Evolutionary conservation across 495 filamentous ascomycete species (phyloP).

Genomic region (Lichina pygmaea): DNA sequence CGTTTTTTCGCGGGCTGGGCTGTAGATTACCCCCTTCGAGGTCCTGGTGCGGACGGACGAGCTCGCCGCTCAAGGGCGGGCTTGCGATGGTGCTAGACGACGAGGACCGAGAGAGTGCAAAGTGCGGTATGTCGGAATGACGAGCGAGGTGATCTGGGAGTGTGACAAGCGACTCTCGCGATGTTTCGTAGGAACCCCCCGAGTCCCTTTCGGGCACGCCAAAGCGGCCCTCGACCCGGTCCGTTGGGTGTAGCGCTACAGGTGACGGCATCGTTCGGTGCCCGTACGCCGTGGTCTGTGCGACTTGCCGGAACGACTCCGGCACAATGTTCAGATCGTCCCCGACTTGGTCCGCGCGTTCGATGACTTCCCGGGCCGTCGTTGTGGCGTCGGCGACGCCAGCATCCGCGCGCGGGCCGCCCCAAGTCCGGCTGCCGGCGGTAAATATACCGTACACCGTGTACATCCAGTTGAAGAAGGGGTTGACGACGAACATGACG

Average conservation of each 20-base stretch:
- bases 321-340: constrained; percentile 85
- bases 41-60: too few relatives aligned
- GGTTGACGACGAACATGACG: constrained; percentile 84
- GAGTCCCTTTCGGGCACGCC: constrained; percentile 29
- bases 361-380: constrained; percentile 60
- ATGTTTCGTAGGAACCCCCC: constrained; percentile 34
- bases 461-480: constrained; percentile 97
- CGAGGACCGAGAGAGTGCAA: constrained; percentile 8
- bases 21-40: too few relatives aligned
- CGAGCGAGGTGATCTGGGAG: constrained; percentile 15
- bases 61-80: too few relatives aligned
- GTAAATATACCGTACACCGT: constrained; percentile 80
- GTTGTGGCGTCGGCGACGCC: constrained; percentile 55
- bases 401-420: constrained; percentile 80
- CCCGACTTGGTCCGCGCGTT: constrained; percentile 47
- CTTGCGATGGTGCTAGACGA: too few relatives aligned
- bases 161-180: constrained; percentile 30
- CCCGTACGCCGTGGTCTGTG: constrained; percentile 21
- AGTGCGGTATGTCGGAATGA: constrained; percentile 19
- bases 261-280: constrained; percentile 12
- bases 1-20: too few relatives aligned
- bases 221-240: constrained; percentile 46
- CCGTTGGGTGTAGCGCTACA: constrained; percentile 41
- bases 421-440: constrained; percentile 88
- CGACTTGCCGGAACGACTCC: constrained; percentile 58